Base-by-base conservation (phyloP, 768 basidiomycete genomes). In the Suillus sp. region DNA sequence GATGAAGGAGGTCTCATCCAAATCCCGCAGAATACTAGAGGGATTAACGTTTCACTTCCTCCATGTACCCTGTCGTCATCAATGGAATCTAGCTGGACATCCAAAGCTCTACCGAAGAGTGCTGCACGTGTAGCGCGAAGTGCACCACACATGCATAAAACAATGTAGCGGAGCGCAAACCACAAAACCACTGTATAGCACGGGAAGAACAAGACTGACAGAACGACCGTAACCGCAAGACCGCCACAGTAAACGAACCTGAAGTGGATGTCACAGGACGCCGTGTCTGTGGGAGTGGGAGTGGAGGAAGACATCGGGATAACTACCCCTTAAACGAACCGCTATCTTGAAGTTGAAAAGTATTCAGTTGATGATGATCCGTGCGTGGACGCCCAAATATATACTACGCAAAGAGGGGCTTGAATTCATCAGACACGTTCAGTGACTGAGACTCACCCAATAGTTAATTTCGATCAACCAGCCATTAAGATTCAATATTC, bases 101-200 rank as follows among this genome's bases (percentile, higher is more conserved):
- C 2, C 20, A 32, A n/a, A 20, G 20, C 30, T 32, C 30, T 32
- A 20, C 30, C 20, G 18, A 20, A 11, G 30, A 32, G 51, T 10
- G 20, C 11, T n/a, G 4, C 2, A 2, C 30, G 10, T 32, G 13
- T 6, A 53, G 51, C 30, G 5, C 48, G 14, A 20, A 20, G 2
- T 20, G 10, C 9, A 20, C 18, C 18, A 10, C 30, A 1, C 18
- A 51, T 4, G 20, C 18, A 51, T 30, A 11, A 10, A 30, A 20
- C 9, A 9, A 53, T n/a, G 6, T 2, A 1, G 30, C 0, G 1
- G 5, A 53, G 9, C 3, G 2, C 10, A 11, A 1, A 6, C 9
- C 4, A 53, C 30, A 53, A 20, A 32, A 20, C 5, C 1, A 5
- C 0, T 11, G 1, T 3, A 10, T 11, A 53, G 20, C 4, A 20